Conservation (phyloP, 2,329 filamentous ascomycete genomes). For the Fusarium albidum region DNA sequence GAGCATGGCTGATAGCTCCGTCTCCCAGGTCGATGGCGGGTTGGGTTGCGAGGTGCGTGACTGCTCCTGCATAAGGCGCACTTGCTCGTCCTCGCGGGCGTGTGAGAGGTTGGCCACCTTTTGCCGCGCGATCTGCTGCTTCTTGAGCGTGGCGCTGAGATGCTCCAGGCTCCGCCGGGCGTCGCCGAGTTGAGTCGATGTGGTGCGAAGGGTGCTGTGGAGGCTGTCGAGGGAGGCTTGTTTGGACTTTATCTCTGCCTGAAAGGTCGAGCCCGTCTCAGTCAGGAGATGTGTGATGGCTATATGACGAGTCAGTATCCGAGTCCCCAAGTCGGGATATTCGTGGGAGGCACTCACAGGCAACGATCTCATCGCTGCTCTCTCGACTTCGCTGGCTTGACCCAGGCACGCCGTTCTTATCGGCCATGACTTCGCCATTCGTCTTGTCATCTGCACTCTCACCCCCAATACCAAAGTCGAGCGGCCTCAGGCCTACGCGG, state of each 20-base stretch:
- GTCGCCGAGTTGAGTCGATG: constrained; percentile 80
- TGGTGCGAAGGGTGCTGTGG: constrained; percentile 81
- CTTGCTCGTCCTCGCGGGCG: constrained; percentile 75
- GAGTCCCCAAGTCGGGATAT: not conserved
- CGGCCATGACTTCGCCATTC: constrained; percentile 53
- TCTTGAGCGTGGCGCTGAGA: constrained; percentile 71
- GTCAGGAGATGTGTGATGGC: constrained; percentile 85
- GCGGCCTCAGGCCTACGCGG: constrained; percentile 83
- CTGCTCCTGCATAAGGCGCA: constrained; percentile 54
- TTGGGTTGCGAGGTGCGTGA: constrained; percentile 52
- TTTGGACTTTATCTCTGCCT: constrained; percentile 81
- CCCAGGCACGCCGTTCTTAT: constrained; percentile 54
- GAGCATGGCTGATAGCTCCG: constrained; percentile 59
- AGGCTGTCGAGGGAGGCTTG: constrained; percentile 84
- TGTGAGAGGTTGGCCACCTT: constrained; percentile 81
- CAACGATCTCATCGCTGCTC: constrained; percentile 81
- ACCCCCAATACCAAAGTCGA: constrained; percentile 93
- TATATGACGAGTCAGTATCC: constrained; percentile 45
- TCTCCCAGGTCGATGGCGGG: constrained; percentile 61
- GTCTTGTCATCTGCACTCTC: constrained; percentile 59
- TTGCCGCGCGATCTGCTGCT: constrained; percentile 71
- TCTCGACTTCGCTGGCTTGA: constrained; percentile 69
- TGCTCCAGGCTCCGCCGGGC: constrained; percentile 78
- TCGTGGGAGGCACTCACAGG: constrained; percentile 64
- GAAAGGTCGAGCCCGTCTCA: constrained; percentile 81